Evolutionary conservation across 2,329 filamentous ascomycete species (phyloP).

Genomic region (Aspergillus thermomutatus): DNA sequence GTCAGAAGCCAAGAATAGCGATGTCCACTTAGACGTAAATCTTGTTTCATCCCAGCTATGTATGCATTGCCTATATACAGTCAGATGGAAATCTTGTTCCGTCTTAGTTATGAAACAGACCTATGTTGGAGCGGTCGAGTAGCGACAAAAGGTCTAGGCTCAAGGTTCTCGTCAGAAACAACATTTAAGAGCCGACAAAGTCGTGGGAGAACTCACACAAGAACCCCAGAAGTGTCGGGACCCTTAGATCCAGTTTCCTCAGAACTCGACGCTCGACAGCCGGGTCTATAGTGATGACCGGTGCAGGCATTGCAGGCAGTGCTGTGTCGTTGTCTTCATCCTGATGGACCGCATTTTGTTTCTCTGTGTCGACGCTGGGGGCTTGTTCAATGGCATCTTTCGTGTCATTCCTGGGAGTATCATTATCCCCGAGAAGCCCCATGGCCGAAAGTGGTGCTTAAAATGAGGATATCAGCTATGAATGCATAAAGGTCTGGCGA

Average conservation of each 20-base stretch:
- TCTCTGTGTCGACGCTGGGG: conserved; percentile 25
- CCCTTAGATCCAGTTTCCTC: conserved; percentile 34
- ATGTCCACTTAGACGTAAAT: conserved; percentile 47
- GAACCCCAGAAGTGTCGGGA: conserved; percentile 36
- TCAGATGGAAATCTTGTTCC: not conserved
- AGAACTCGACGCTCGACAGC: conserved; percentile 34
- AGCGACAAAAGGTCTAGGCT: conserved; percentile 45
- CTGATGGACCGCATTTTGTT: conserved; percentile 19
- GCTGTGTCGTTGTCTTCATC: conserved; percentile 15
- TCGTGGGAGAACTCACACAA: conserved; percentile 32
- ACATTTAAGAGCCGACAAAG: conserved; percentile 1
- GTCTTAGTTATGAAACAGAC: conserved; percentile 25
- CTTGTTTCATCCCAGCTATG: conserved; percentile 52
- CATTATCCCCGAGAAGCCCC: conserved; percentile 8
- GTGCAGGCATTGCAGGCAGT: conserved; percentile 15
- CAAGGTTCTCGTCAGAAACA: not conserved
- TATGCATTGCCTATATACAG: conserved; percentile 42
- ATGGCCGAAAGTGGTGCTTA: conserved; percentile 5
- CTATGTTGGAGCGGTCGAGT: conserved; percentile 51
- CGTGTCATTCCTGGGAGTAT: not conserved
- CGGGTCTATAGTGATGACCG: conserved; percentile 27
- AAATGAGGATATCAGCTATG: not conserved
- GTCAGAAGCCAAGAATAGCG: conserved; percentile 51
- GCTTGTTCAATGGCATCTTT: conserved; percentile 22
- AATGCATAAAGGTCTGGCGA: not conserved